Evolutionary conservation across 257 asterid species (phyloP), one percentile per base, ranked within the genome.

Genomic region (Fraxinus anomala): DNA sequence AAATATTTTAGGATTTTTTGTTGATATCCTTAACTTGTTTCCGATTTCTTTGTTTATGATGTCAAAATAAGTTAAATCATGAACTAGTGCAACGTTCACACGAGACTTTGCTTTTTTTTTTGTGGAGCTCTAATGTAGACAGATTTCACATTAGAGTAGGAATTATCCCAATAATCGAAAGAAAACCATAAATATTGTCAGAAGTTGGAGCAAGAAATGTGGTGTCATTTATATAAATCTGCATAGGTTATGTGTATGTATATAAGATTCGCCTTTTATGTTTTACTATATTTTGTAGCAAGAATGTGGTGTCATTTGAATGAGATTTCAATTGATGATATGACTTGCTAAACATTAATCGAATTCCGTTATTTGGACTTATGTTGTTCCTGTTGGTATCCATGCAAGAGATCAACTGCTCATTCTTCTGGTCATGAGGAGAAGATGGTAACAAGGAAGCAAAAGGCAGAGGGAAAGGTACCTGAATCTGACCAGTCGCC

Each of bases 391-490:
- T 42, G 36, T 67, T 70, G 8, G 10, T 39, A 5, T 61, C n/a
- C 5, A 24, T n/a, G 17, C 24, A 47, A 61, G 59, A 85, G 90
- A 73, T 82, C 92, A n/a, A 92, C 83, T 23, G 78, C 86, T 39
- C 86, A 83, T 40, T 69, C 85, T 31, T 71, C 90, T 1, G 80
- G 85, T 2, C 88, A 88, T 1, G 97, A 95, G 68, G 97, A 90
- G 36, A 85, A 85, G 76, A 76, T 76, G 83, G 74, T 75, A 5
- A 92, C 97, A 21, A 87, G 95, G 88, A 96, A 93, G 83, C 97
- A 93, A 31, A 93, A 92, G 82, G 91, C 94, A 0, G 96, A 88
- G 79, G 84, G 81, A 10, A 88, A 83, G 77, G 19, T 75, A n/a
- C 80, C 77, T 0, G 90, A 85, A 33, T 71, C 75, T 0, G 88